Evolutionary conservation across 179 eudicot genomes (phyloP).

Genomic region (Actinidia polygama): DNA sequence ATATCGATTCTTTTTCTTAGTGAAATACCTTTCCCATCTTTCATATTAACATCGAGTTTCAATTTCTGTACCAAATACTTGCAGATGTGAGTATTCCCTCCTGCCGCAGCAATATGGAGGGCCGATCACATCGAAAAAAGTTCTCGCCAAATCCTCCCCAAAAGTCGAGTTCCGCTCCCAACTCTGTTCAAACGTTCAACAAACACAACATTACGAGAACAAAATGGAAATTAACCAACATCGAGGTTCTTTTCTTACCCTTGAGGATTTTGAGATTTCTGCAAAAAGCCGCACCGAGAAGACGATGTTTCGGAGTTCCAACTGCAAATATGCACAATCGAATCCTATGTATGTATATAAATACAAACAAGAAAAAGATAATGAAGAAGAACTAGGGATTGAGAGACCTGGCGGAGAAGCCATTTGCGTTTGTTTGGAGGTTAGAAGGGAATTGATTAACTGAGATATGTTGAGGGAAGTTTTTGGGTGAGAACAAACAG

Average conservation of each 20-base stretch:
- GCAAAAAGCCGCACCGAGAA: conserved; percentile 26
- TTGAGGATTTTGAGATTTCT: conserved; percentile 26
- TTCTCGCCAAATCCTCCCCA: conserved; percentile 10
- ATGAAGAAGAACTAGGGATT: neutral
- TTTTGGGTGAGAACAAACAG: conserved; percentile 10
- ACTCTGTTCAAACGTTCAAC: conserved; percentile 10
- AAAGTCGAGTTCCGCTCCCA: conserved; percentile 16
- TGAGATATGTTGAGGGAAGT: too few species aligned
- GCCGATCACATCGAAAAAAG: conserved; percentile 9
- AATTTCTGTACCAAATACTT: conserved; percentile 31
- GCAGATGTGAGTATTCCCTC: conserved; percentile 29
- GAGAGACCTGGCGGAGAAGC: neutral
- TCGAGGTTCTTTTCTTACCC: too few species aligned
- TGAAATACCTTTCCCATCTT: conserved; percentile 25
- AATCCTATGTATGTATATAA: too few species aligned
- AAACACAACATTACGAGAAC: neutral
- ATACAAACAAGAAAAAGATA: too few species aligned
- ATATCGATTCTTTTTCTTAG: too few species aligned
- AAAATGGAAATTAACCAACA: too few species aligned
- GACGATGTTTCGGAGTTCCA: neutral
- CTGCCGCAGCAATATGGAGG: conserved; percentile 34
- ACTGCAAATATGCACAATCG: conserved; percentile 4
- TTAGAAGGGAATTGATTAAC: neutral
- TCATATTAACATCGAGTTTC: conserved; percentile 21
- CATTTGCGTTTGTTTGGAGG: conserved; percentile 3